Evolutionary conservation across 1,284 basidiomycete species (phyloP).

Genomic region (Boletus austroedulis): DNA sequence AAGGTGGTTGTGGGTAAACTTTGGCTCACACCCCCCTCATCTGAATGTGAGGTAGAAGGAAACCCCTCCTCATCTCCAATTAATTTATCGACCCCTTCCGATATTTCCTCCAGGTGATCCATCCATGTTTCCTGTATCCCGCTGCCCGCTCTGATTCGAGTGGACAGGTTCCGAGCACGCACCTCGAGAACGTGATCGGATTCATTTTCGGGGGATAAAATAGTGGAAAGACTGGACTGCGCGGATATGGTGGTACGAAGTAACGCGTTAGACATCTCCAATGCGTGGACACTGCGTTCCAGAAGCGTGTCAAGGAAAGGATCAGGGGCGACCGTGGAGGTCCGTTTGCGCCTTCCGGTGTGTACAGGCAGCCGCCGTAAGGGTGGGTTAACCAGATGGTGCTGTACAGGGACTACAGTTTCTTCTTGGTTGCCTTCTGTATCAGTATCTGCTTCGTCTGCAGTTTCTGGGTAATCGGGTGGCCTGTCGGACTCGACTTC

Average conservation of each 20-base stretch:
- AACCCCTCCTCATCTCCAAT: slow-evolving; percentile 35
- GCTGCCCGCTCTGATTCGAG: slow-evolving; percentile 46
- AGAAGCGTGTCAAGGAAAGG: slow-evolving; percentile 70
- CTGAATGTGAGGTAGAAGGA: slow-evolving; percentile 4
- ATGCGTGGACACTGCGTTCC: slow-evolving; percentile 73
- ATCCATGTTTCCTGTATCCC: slow-evolving; percentile 55
- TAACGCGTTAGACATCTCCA: slow-evolving; percentile 78
- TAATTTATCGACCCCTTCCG: slow-evolving; percentile 55
- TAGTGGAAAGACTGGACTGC: slow-evolving; percentile 54
- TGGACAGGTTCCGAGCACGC: slow-evolving; percentile 49
- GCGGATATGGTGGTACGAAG: slow-evolving; percentile 71
- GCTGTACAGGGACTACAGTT: slow-evolving; percentile 32
- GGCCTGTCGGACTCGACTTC: slow-evolving; percentile 52
- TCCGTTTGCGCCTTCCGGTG: slow-evolving; percentile 26
- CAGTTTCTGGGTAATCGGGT: slow-evolving; percentile 71
- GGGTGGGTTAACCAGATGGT: slow-evolving; percentile 20
- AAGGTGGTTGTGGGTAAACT: slow-evolving; percentile 48
- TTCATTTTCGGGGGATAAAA: slow-evolving; percentile 40
- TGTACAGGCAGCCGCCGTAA: slow-evolving; percentile 12
- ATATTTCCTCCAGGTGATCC: slow-evolving; percentile 65
- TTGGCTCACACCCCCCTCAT: slow-evolving; percentile 45
- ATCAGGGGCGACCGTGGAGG: slow-evolving; percentile 26
- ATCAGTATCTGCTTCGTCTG: slow-evolving; percentile 73
- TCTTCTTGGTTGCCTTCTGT: slow-evolving; percentile 40
- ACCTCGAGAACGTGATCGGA: slow-evolving; percentile 44